Conservation (phyloP, 192 early-diverging fungal species). For the Linnemannia elongata region DNA sequence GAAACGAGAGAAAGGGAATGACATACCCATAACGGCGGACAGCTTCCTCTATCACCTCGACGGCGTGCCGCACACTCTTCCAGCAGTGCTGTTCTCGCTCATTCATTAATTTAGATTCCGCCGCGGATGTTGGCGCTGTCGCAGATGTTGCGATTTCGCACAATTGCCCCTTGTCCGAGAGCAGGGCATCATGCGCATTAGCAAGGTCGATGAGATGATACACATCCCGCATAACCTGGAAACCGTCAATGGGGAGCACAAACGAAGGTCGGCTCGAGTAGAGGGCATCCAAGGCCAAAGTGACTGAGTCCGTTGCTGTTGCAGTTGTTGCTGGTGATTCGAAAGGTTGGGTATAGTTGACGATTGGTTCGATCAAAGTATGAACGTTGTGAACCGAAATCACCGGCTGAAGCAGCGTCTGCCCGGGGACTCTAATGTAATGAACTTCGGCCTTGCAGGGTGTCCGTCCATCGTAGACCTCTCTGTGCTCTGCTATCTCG, state of each 20-base stretch:
- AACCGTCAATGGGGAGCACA: slow-evolving; percentile 42
- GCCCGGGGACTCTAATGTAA: slow-evolving; percentile 28
- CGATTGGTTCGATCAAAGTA: slow-evolving; percentile 30
- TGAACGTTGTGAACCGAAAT: slow-evolving; percentile 55
- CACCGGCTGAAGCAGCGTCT: slow-evolving; percentile 20
- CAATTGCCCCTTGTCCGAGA: slow-evolving; percentile 16
- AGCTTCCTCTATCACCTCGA: slow-evolving; percentile 70
- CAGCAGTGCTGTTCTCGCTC: slow-evolving; percentile 52
- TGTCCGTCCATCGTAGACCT: slow-evolving; percentile 23
- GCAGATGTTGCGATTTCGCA: background rate
- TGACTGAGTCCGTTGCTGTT: background rate
- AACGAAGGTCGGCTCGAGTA: slow-evolving; percentile 42
- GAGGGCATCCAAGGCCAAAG: slow-evolving; percentile 27
- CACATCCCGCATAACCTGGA: slow-evolving; percentile 55
- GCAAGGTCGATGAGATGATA: slow-evolving; percentile 45
- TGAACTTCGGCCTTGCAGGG: slow-evolving; percentile 49
- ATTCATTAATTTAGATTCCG: slow-evolving; percentile 22
- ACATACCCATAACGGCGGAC: slow-evolving; percentile 69
- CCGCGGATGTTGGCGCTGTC: background rate
- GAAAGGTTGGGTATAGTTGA: slow-evolving; percentile 23
- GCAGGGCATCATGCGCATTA: slow-evolving; percentile 10
- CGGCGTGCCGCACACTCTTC: slow-evolving; percentile 57
- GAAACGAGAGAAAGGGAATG: background rate
- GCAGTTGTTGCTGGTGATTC: background rate
- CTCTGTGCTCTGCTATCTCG: background rate